phyloP scores from a whole-genome alignment of 2,329 filamentous ascomycete genomes.

The Penicillium occitanis region DNA sequence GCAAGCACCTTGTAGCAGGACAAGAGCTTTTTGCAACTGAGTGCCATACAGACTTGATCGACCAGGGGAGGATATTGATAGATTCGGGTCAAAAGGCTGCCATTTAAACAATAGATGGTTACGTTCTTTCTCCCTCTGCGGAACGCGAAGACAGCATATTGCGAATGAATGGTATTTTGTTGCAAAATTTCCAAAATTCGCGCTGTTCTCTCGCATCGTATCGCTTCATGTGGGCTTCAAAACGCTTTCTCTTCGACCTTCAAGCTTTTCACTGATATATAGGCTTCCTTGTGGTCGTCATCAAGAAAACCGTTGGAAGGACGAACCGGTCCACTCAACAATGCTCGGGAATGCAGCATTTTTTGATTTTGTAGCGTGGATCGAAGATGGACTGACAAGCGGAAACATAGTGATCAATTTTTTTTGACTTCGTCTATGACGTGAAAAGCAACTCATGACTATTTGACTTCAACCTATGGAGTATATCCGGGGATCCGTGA shows the following conservation, averaged over 20 bases:
- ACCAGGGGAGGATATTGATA: constrained; percentile 19
- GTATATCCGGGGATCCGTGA: not conserved
- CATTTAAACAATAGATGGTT: constrained; percentile 20
- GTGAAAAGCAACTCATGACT: not conserved
- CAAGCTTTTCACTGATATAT: not conserved
- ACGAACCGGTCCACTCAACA: not conserved
- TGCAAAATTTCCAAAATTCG: not conserved
- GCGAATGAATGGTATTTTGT: not conserved
- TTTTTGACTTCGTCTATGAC: not conserved
- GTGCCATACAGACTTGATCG: constrained; percentile 22
- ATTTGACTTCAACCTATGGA: not conserved
- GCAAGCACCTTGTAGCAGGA: constrained; percentile 8
- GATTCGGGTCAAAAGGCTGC: constrained; percentile 16
- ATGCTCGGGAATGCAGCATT: not conserved
- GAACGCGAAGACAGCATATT: not conserved
- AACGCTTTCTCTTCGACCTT: not conserved
- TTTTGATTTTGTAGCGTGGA: not conserved
- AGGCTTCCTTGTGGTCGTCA: not conserved
- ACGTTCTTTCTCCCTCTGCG: not conserved
- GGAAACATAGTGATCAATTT: not conserved
- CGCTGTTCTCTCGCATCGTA: not conserved
- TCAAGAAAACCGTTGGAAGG: not conserved
- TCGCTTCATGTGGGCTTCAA: not conserved
- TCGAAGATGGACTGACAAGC: not conserved
- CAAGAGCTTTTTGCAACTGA: constrained; percentile 23